Conservation (phyloP, 352 stramenopile species). For the Globisporangium takayamanum region DNA sequence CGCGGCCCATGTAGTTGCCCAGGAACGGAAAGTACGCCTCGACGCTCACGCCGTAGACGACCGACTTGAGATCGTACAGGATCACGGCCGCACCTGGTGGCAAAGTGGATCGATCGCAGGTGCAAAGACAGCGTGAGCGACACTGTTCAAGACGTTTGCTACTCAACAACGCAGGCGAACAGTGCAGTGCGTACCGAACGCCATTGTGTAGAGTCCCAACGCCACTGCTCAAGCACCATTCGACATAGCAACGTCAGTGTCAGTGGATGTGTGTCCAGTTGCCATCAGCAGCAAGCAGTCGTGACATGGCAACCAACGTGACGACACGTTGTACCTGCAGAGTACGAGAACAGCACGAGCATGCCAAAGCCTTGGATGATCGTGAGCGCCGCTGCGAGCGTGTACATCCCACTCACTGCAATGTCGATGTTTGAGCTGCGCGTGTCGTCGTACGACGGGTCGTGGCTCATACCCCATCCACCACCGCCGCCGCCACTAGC, state of each 20-base stretch:
- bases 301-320: not conserved
- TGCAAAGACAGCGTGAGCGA: not conserved
- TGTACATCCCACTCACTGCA: constrained; percentile 84
- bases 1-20: constrained; percentile 82
- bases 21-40: constrained; percentile 85
- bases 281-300: not conserved
- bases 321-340: constrained; percentile 29
- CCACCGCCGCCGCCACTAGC: constrained; percentile 24
- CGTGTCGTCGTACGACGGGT: constrained; percentile 34
- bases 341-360: constrained; percentile 63
- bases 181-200: constrained; percentile 44
- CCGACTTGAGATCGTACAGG: constrained; percentile 81
- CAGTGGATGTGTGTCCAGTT: not conserved
- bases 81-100: constrained; percentile 55
- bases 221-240: constrained; percentile 27
- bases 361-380: constrained; percentile 84
- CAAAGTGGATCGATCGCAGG: not conserved
- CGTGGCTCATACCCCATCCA: constrained; percentile 34
- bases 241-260: constrained; percentile 10
- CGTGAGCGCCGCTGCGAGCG: constrained; percentile 68
- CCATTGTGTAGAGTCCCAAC: constrained; percentile 80
- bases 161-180: not conserved
- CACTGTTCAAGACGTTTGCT: not conserved
- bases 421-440: constrained; percentile 65
- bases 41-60: constrained; percentile 76